Evolutionary conservation across 495 filamentous ascomycete genomes (phyloP).

Genomic region (Corynascus novoguineensis): DNA sequence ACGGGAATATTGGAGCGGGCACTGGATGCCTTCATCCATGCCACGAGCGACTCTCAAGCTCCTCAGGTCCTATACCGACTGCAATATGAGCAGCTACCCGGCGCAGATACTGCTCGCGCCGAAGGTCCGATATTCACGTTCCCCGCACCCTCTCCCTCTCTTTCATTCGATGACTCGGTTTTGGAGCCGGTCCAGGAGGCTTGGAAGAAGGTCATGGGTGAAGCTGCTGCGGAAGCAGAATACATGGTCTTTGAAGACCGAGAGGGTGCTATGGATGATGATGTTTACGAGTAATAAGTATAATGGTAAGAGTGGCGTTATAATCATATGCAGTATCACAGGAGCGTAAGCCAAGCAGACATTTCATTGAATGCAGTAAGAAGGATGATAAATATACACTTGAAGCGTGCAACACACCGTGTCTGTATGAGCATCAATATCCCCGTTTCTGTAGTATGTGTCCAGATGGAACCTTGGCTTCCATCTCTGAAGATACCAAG

Average conservation of each 20-base stretch:
- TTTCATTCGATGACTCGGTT: conserved; percentile 63
- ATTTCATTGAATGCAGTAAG: not conserved
- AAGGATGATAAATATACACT: not conserved
- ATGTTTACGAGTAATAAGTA: conserved; percentile 30
- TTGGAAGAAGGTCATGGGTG: conserved; percentile 58
- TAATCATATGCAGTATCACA: conserved; percentile 4
- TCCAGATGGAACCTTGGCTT: not conserved
- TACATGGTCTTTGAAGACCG: conserved; percentile 66
- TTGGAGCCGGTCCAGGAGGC: conserved; percentile 56
- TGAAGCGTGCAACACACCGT: conserved; percentile 3
- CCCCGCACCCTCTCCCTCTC: conserved; percentile 51
- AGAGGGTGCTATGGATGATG: conserved; percentile 43
- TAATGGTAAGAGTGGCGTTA: conserved; percentile 14
- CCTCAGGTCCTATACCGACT: conserved; percentile 55
- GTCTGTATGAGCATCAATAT: not conserved
- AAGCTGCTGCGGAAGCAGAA: conserved; percentile 37
- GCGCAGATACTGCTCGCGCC: conserved; percentile 24
- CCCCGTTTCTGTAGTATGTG: not conserved
- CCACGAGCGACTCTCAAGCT: conserved; percentile 27
- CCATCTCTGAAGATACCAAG: not conserved
- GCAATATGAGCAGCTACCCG: conserved; percentile 51
- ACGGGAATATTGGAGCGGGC: conserved; percentile 48
- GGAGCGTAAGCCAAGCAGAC: not conserved
- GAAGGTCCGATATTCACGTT: conserved; percentile 37
- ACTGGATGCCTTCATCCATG: conserved; percentile 48